Conservation (phyloP, 768 basidiomycete species). For the Boletus sp. region DNA sequence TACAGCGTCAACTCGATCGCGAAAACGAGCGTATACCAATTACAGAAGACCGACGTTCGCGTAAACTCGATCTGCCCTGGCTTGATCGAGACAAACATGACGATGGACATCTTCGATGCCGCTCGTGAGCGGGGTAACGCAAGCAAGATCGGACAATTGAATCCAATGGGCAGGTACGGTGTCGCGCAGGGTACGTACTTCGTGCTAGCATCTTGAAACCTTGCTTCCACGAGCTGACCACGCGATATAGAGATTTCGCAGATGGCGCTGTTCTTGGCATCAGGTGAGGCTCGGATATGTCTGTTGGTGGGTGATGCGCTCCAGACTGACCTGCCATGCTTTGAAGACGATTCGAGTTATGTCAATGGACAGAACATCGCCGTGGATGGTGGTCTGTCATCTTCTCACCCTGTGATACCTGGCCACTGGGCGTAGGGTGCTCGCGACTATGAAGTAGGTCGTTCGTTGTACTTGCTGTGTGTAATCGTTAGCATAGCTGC, state of each 20-base stretch:
- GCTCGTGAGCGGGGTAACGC: conserved; percentile 75
- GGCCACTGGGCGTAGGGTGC: conserved; percentile 61
- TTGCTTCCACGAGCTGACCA: conserved; percentile 12
- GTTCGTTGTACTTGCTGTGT: not conserved
- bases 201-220: conserved; percentile 9
- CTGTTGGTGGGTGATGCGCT: not conserved
- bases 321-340: conserved; percentile 6
- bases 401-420: conserved; percentile 76
- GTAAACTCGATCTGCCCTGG: conserved; percentile 92
- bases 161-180: conserved; percentile 81
- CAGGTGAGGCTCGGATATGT: conserved; percentile 49
- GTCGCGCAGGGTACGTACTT: conserved; percentile 63
- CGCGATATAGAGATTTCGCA: conserved; percentile 73
- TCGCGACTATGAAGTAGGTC: not conserved
- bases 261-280: conserved; percentile 82
- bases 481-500: not conserved
- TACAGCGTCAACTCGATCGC: conserved; percentile 85
- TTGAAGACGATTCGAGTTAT: conserved; percentile 82
- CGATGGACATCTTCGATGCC: conserved; percentile 67
- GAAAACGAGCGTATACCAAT: conserved; percentile 75
- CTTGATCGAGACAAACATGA: conserved; percentile 94
- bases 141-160: conserved; percentile 74
- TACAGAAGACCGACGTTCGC: conserved; percentile 79
- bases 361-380: conserved; percentile 88
- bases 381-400: conserved; percentile 83